These are phyloP conservation scores for Tympanopsis confertula DNA, from an alignment of 2,329 filamentous ascomycete genomes.

Conservation along the genomic window DNA sequence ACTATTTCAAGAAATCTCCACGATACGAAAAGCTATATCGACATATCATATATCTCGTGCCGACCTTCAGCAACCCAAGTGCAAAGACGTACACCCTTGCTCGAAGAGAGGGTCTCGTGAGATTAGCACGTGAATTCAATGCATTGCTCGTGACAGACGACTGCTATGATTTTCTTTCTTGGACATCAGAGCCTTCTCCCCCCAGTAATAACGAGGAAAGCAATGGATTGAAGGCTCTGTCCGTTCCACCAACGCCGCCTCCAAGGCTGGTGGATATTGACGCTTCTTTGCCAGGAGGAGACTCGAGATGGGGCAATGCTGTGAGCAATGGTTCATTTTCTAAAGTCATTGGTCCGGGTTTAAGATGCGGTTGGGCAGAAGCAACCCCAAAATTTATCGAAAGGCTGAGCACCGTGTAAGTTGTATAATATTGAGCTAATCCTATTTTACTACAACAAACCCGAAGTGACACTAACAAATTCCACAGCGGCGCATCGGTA, in stretches of 20 bases:
- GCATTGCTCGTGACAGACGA: slow-evolving; percentile 81
- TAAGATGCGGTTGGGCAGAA: slow-evolving; percentile 82
- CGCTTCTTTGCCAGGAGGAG: slow-evolving; percentile 48
- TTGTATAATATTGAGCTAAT: neutral
- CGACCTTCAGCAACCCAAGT: slow-evolving; percentile 81
- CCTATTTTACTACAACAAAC: neutral
- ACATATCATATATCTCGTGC: slow-evolving; percentile 79
- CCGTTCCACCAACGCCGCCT: slow-evolving; percentile 35
- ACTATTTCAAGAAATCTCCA: slow-evolving; percentile 19
- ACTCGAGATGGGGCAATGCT: slow-evolving; percentile 54
- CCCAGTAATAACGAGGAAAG: slow-evolving; percentile 2
- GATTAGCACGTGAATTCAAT: slow-evolving; percentile 67
- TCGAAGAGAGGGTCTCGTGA: slow-evolving; percentile 57
- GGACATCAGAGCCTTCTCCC: slow-evolving; percentile 34
- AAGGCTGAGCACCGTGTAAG: slow-evolving; percentile 33
- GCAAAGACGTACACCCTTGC: slow-evolving; percentile 67
- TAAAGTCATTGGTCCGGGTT: slow-evolving; percentile 73
- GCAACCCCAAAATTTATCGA: slow-evolving; percentile 49
- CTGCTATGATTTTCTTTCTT: slow-evolving; percentile 87
- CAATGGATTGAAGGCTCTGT: slow-evolving; percentile 16
- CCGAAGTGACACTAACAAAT: neutral
- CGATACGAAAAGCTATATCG: slow-evolving; percentile 68
- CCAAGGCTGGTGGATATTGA: slow-evolving; percentile 75
- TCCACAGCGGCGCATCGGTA: neutral
- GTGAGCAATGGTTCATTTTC: slow-evolving; percentile 83